A percentile compares a stretch with the other conserved stretches of the same genome.
phyloP scores from a whole-genome alignment of 352 stramenopile species.

The Globisporangium lucens region DNA sequence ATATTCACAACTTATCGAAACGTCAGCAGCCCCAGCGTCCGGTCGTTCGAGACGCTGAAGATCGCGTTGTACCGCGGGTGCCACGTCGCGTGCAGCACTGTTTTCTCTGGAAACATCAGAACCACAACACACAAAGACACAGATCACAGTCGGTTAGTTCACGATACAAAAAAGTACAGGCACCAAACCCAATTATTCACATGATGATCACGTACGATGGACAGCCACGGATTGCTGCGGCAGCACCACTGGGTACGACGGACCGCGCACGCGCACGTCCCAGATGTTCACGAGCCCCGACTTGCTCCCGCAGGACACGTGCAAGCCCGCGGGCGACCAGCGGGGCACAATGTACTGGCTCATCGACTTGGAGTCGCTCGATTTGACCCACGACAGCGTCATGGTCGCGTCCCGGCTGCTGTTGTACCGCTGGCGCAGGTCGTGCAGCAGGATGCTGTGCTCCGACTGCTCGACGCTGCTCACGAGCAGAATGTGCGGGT shows the following conservation, averaged over 20 bases:
- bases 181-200: slow-evolving; percentile 16
- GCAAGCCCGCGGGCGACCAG: slow-evolving; percentile 68
- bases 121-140: neutral
- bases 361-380: slow-evolving; percentile 53
- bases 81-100: slow-evolving; percentile 85
- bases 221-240: slow-evolving; percentile 72
- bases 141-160: neutral
- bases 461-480: slow-evolving; percentile 63
- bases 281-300: slow-evolving; percentile 67
- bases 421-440: slow-evolving; percentile 56
- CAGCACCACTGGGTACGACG: slow-evolving; percentile 48
- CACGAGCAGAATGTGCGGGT: slow-evolving; percentile 74
- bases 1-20: slow-evolving; percentile 42
- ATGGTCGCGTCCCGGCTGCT: slow-evolving; percentile 35
- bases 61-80: slow-evolving; percentile 81
- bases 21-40: slow-evolving; percentile 70
- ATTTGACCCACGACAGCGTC: slow-evolving; percentile 58
- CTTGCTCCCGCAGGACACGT: slow-evolving; percentile 72
- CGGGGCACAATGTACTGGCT: slow-evolving; percentile 85
- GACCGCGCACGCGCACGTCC: slow-evolving; percentile 69
- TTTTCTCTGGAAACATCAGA: slow-evolving; percentile 48
- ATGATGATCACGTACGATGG: slow-evolving; percentile 47
- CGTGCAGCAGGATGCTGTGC: slow-evolving; percentile 73
- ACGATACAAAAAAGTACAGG: neutral
- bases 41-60: slow-evolving; percentile 83